Base-by-base conservation (phyloP, 768 basidiomycete genomes). In the Hygrocybe coccinea region DNA sequence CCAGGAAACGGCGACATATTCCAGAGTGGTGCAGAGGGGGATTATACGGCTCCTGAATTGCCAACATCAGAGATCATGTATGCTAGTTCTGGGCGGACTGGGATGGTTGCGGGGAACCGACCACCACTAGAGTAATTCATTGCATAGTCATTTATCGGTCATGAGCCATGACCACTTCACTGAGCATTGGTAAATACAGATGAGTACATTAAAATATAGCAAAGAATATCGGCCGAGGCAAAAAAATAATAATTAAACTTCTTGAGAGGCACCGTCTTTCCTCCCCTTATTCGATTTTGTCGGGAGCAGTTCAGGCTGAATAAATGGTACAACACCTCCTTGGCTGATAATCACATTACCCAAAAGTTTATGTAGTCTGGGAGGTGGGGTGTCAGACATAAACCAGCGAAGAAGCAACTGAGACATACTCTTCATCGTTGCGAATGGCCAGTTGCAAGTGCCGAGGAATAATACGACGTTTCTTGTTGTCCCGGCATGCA, bases 361-460 rank as follows among this genome's bases (percentile, higher is more conserved):
- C 11, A 84, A 70, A 5, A 83, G 75, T 62, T 78, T 82, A 69
- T 81, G 79, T 62, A 85, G 66, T 61, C 81, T 83, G 24, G 14
- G 36, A 33, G 8, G 19, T 14, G n/a, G 11, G 9, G 33, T 22
- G 37, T 15, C 8, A 19, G 22, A 38, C 19, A 5, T 10, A 14
- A 21, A 35, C 10, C 34, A 50, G 8, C 46, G 29, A 6, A 38
- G 19, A 52, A 15, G 7, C 25, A 12, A 29, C 25, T 7, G 21
- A 19, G 14, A 59, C 69, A 19, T 44, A 85, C 83, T 85, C 88
- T 58, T 83, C 83, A 56, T 89, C 87, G 69, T 88, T 86, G 50
- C 85, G 79, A 69, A 91, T 85, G 55, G 89, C 90, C 39, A 91
- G 81, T 62, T 89, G 85, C 48, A 91, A 68, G 74, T 91, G 86